Conservation (phyloP, 2,329 filamentous ascomycete species). For the Fusarium caatingaense region DNA sequence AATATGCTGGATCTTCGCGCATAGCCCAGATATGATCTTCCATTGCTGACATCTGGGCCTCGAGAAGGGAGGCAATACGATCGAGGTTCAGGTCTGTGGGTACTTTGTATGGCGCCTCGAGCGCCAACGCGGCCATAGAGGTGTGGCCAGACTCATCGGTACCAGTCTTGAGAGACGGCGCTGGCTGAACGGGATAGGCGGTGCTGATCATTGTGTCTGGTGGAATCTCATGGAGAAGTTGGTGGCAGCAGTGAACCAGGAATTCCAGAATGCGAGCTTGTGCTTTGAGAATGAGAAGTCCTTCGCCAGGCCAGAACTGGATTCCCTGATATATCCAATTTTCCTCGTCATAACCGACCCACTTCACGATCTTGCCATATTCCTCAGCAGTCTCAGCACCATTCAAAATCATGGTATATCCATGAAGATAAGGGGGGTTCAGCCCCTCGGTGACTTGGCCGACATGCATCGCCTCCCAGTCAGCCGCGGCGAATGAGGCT, state of each 20-base stretch:
- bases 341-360: background rate
- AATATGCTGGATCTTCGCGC: slow-evolving; percentile 70
- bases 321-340: slow-evolving; percentile 49
- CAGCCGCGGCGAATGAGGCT: slow-evolving; percentile 59
- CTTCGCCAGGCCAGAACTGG: slow-evolving; percentile 59
- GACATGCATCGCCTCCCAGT: slow-evolving; percentile 52
- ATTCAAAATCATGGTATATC: slow-evolving; percentile 51
- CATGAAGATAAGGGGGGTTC: slow-evolving; percentile 41
- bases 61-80: slow-evolving; percentile 54
- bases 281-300: slow-evolving; percentile 61
- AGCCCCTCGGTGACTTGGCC: slow-evolving; percentile 45
- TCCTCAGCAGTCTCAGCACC: slow-evolving; percentile 42
- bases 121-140: slow-evolving; percentile 52
- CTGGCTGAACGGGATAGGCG: slow-evolving; percentile 50
- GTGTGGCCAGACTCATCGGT: slow-evolving; percentile 25
- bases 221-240: slow-evolving; percentile 64
- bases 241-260: slow-evolving; percentile 59
- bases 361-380: slow-evolving; percentile 55
- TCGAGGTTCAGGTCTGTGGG: slow-evolving; percentile 60
- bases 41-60: slow-evolving; percentile 54
- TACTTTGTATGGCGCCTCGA: slow-evolving; percentile 64
- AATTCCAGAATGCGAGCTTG: slow-evolving; percentile 62
- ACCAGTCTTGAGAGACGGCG: slow-evolving; percentile 50
- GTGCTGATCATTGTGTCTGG: slow-evolving; percentile 43
- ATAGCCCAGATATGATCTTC: slow-evolving; percentile 67